Evolutionary conservation across 139 green algal species (phyloP).

Genomic region (Gonium pectorale): DNA sequence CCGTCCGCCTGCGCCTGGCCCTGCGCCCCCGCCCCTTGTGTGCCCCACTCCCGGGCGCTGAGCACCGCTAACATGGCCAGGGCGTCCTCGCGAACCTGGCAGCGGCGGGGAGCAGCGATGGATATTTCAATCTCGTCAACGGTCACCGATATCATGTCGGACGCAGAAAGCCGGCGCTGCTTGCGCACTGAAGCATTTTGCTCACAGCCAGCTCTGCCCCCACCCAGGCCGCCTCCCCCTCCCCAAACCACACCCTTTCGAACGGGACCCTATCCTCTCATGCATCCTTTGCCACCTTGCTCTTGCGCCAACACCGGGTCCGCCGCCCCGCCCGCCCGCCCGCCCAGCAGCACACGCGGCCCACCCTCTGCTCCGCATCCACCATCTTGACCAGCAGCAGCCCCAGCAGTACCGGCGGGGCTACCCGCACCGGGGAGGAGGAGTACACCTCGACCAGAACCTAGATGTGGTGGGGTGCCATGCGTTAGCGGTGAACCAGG

Average conservation of each 20-base stretch:
- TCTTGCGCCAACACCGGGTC: too few species aligned
- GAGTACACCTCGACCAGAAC: constrained; percentile 82
- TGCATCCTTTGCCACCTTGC: too few species aligned
- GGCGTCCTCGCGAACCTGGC: constrained; percentile 85
- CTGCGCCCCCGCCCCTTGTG: not conserved
- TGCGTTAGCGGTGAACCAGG: too few species aligned
- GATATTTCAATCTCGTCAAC: too few species aligned
- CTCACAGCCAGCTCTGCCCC: not conserved
- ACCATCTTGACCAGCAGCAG: constrained; percentile 96
- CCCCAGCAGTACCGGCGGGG: constrained; percentile 80
- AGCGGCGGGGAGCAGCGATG: not conserved
- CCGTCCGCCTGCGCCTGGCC: not conserved
- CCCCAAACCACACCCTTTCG: not conserved
- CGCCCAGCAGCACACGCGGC: too few species aligned
- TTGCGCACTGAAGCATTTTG: not conserved
- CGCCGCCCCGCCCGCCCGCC: not conserved
- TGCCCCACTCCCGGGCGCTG: constrained; percentile 76
- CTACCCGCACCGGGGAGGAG: constrained; percentile 50
- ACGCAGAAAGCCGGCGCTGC: not conserved
- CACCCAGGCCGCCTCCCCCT: not conserved
- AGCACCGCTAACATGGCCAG: constrained; percentile 87
- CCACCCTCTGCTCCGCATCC: constrained; percentile 71
- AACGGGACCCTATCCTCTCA: too few species aligned
- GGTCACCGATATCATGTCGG: too few species aligned
- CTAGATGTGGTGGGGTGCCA: constrained; percentile 46